Percentiles rank a stretch among this genome's conserved stretches.
Conservation (phyloP, 2,329 filamentous ascomycete genomes). For the Alternaria infectoria region DNA sequence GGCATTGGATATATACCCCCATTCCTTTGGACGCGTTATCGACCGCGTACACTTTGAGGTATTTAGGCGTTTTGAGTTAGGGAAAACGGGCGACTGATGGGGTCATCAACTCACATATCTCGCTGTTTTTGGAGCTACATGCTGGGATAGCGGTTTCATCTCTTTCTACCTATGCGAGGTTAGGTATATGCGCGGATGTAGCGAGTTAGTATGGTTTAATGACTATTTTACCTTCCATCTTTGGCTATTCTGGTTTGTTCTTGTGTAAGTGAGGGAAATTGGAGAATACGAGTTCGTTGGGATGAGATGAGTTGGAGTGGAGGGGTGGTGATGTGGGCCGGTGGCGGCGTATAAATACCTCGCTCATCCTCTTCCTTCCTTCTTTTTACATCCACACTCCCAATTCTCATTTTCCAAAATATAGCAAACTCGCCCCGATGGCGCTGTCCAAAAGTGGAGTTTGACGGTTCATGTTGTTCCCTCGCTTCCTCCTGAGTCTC, state of each 20-base stretch:
- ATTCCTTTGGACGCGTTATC: not conserved
- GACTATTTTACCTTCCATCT: not conserved
- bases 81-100: not conserved
- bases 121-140: not conserved
- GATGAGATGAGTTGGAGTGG: not conserved
- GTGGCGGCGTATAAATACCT: not conserved
- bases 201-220: slow-evolving; percentile 2
- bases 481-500: too few species aligned
- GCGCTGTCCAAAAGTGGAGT: not conserved
- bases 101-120: too few species aligned
- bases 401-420: not conserved
- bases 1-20: slow-evolving; percentile 5
- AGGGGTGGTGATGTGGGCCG: not conserved
- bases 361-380: not conserved
- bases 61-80: not conserved
- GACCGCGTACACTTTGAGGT: not conserved
- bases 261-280: not conserved
- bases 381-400: not conserved
- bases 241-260: too few species aligned
- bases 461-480: too few species aligned
- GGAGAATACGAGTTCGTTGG: accelerated
- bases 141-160: not conserved
- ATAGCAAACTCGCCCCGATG: too few species aligned
- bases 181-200: not conserved
- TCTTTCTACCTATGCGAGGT: too few species aligned